Evolutionary conservation across 2,329 filamentous ascomycete species (phyloP), one percentile per base, ranked within the genome.

Genomic region (Alternaria burnsii): DNA sequence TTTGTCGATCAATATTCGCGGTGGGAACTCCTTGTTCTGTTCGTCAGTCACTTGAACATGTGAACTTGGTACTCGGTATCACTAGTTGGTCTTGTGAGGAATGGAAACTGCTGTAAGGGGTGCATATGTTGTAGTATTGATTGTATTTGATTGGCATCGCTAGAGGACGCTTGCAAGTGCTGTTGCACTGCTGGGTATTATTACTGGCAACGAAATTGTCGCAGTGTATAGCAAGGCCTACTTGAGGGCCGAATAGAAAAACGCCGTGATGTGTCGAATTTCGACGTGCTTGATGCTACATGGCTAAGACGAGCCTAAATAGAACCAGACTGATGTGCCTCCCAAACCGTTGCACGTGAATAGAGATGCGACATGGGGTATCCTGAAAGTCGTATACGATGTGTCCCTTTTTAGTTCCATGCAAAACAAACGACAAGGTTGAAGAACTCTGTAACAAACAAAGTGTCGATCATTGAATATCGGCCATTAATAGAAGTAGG

Each of bases 401-500:
- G 52, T 38, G 59, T 50, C 58, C 59, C 52, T 61, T 61, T 65
- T 58, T 56, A 44, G 40, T 55, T 42, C 57, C 56, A 44, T 59
- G 36, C 50, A 55, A 60, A 61, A 56, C 53, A 44, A 62, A 52
- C 38, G 30, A 58, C 46, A 55, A 53, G 42, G 32, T 46, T 57
- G 44, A 48, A 59, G 26, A 47, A 32, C 50, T 46, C 18, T 62
- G 52, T 57, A 38, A 66, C 63, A 61, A 59, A 38, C 55, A 60
- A 60, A 42, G 50, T 20, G 58, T 59, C 61, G 59, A 62, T 63
- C 42, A 40, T 56, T 20, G 43, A 51, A 48, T 36, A 48, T 62
- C 53, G 55, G 59, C 63, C 52, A 66, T 66, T 66, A 66, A 65
- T 66, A 68, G 55, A 52, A 52, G 34, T 62, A 55, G 55, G 46